Conservation (phyloP, 768 basidiomycete genomes). For the Kwoniella heveanensis region DNA sequence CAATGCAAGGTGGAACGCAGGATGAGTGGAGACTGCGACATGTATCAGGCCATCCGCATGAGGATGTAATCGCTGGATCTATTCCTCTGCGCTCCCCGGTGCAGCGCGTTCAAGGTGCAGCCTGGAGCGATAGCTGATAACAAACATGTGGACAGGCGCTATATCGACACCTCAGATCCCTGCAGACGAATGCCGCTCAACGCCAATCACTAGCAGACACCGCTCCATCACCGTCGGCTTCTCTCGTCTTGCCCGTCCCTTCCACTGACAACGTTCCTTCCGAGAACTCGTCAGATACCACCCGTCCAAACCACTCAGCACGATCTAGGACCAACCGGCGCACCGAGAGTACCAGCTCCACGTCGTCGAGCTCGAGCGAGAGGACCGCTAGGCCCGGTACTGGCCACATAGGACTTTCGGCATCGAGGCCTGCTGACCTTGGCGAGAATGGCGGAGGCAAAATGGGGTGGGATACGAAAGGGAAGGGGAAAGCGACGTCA, state of each 20-base stretch:
- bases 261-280: slow-evolving; percentile 7
- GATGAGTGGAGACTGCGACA: too few relatives aligned
- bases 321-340: slow-evolving; percentile 1
- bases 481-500: slow-evolving; percentile 5
- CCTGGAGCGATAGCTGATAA: too few relatives aligned
- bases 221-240: slow-evolving; percentile 35
- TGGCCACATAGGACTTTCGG: background rate
- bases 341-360: slow-evolving; percentile 27
- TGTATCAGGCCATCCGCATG: too few relatives aligned
- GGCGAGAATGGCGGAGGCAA: background rate
- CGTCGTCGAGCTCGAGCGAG: slow-evolving; percentile 40
- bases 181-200: slow-evolving; percentile 21
- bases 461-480: background rate
- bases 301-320: background rate
- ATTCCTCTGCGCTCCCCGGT: too few relatives aligned
- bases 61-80: too few relatives aligned
- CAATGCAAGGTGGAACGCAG: too few relatives aligned
- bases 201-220: slow-evolving; percentile 6
- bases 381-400: slow-evolving; percentile 32
- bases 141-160: slow-evolving; percentile 23
- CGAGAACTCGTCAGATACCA: slow-evolving; percentile 1
- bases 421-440: background rate
- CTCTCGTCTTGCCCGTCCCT: slow-evolving; percentile 18
- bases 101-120: too few relatives aligned
- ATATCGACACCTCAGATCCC: slow-evolving; percentile 39